Evolutionary conservation across 257 asterid species (phyloP).

Genomic region (Striga asiatica): DNA sequence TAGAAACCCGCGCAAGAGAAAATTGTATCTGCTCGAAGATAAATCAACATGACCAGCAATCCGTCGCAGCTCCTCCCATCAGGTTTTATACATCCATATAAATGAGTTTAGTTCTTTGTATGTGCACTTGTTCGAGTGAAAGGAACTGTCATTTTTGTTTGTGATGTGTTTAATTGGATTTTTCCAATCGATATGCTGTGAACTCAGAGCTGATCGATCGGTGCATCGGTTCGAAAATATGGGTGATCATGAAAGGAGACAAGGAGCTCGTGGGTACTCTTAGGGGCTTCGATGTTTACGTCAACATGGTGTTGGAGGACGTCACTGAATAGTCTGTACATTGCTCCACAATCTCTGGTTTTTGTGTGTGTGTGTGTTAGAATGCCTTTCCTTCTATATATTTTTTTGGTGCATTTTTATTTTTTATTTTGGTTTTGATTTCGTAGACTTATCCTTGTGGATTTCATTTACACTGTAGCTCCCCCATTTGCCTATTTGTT

Average conservation of each 20-base stretch:
- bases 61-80: constrained; percentile 38
- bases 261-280: constrained; percentile 34
- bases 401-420: no score
- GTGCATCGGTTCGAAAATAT: constrained; percentile 34
- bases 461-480: not conserved
- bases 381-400: not conserved
- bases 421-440: not conserved
- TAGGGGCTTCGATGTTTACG: constrained; percentile 28
- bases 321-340: constrained; percentile 29
- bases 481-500: not conserved
- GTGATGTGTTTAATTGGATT: not conserved
- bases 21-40: not conserved
- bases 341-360: not conserved
- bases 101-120: not conserved
- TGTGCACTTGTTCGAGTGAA: not conserved
- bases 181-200: not conserved
- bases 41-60: constrained; percentile 22
- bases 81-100: constrained; percentile 4
- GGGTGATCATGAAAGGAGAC: constrained; percentile 37
- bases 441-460: not conserved
- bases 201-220: constrained; percentile 30
- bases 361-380: not conserved
- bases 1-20: not conserved
- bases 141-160: not conserved
- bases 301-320: constrained; percentile 33